These are phyloP conservation scores for Mimosa pudica DNA, from an alignment of 306 rosid genomes.

Conservation along the genomic window DNA sequence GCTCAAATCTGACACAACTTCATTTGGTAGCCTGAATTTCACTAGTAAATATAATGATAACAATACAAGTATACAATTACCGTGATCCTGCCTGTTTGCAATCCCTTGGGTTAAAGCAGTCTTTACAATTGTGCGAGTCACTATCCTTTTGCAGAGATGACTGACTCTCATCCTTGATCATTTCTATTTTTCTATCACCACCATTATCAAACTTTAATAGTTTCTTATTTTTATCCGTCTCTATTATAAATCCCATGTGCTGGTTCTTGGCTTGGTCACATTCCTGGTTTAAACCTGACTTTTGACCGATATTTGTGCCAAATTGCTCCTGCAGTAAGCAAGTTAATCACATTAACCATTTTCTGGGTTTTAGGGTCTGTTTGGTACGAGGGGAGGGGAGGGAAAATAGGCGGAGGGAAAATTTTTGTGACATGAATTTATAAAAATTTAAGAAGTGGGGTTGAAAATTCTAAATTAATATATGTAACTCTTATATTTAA, in stretches of 20 bases:
- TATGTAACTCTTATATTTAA: no score
- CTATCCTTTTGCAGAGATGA: slow-evolving; percentile 40
- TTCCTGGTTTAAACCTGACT: slow-evolving; percentile 35
- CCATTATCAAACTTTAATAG: slow-evolving; percentile 39
- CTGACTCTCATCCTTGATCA: slow-evolving; percentile 42
- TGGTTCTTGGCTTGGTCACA: slow-evolving; percentile 35
- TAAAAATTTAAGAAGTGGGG: no score
- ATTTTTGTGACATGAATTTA: no score
- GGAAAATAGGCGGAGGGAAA: background rate
- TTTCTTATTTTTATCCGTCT: slow-evolving; percentile 49
- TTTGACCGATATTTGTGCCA: slow-evolving; percentile 45
- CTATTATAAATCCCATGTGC: slow-evolving; percentile 39
- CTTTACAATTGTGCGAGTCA: slow-evolving; percentile 37
- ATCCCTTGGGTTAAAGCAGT: slow-evolving; percentile 47
- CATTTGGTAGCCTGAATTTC: slow-evolving; percentile 30
- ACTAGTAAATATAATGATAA: slow-evolving; percentile 25
- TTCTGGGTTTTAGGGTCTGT: no score
- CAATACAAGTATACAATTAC: slow-evolving; percentile 40
- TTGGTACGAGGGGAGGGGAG: background rate
- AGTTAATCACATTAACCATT: slow-evolving; percentile 25
- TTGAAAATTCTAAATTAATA: no score
- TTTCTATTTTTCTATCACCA: slow-evolving; percentile 39
- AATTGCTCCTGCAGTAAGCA: slow-evolving; percentile 60
- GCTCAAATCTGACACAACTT: slow-evolving; percentile 21
- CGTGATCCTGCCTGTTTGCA: slow-evolving; percentile 54